Base-by-base conservation (phyloP, 768 basidiomycete genomes). In the Dentipellis sp. region DNA sequence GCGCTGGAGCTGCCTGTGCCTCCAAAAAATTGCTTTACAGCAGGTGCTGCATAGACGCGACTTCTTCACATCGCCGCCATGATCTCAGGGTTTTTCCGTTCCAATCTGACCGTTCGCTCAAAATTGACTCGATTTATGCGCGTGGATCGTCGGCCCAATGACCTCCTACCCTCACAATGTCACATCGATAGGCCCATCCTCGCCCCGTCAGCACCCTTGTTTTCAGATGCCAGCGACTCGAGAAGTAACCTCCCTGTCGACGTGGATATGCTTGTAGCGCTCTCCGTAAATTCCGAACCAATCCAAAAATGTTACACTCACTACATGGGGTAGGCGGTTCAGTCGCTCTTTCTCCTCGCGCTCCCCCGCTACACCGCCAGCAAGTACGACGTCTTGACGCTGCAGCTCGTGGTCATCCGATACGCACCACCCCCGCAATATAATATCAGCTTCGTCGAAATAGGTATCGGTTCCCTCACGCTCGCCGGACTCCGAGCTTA, bases 101-200 rank as follows among this genome's bases (percentile, higher is more conserved):
- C 50, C 86, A 85, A 38, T 66, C 85, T 3, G 78, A 83, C 62
- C 71, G 71, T 21, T 83, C 91, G 78, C 0, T 65, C 72, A 37
- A 76, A 82, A 61, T 75, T 87, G 56, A 84, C 84, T 5, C 82
- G 89, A 63, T 90, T 88, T 67, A 77, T 91, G 55, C 68, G 81
- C 59, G 46, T 68, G 3, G 60, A 67, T 5, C 75, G 81, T 4
- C 80, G 86, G 56, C 69, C 67, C 14, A 50, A 72, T 4, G 64
- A 71, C 9, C 17, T 60, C 11, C 53, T 59, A n/a, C 40, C 68
- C 66, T 38, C 69, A 65, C 21, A 62, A 67, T 19, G 66, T 63
- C 38, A 59, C 67, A 12, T 68, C 36, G 65, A 67, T 12, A 56
- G 64, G 8, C 56, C 67, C 12, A 60, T 67, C 52, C 65, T 69